These are phyloP conservation scores for Mallotus nudiflorus DNA, from an alignment of 345 rosid species.

Conservation along the genomic window DNA sequence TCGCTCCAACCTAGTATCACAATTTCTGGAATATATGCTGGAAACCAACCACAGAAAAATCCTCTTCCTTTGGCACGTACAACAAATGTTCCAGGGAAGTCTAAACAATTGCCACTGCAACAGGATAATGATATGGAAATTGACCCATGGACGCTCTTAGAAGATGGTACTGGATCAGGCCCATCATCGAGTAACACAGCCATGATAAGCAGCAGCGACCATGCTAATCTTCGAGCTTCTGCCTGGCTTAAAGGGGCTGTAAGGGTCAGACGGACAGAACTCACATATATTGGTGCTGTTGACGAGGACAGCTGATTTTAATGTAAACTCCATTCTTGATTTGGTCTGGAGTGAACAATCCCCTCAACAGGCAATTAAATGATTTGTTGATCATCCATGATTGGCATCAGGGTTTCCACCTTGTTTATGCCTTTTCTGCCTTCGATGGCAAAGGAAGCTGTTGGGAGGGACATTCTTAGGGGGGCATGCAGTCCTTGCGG, in stretches of 20 bases:
- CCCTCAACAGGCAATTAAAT: conserved; percentile 32
- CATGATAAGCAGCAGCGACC: conserved; percentile 60
- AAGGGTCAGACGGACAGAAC: conserved; percentile 84
- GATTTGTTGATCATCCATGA: conserved; percentile 16
- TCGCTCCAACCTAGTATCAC: conserved; percentile 56
- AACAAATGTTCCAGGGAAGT: conserved; percentile 47
- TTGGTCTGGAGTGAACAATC: conserved; percentile 27
- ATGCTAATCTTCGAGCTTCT: conserved; percentile 75
- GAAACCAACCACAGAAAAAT: conserved; percentile 49
- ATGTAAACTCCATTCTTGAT: conserved; percentile 36
- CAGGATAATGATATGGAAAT: conserved; percentile 64
- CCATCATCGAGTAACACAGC: conserved; percentile 53
- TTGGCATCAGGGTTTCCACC: conserved; percentile 22
- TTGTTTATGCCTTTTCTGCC: conserved; percentile 17
- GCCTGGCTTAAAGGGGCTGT: conserved; percentile 95
- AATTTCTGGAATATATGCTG: conserved; percentile 40
- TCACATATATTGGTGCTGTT: conserved; percentile 77
- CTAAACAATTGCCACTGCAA: conserved; percentile 49
- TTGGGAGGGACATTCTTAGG: conserved; percentile 26
- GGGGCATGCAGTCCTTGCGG: conserved; percentile 10
- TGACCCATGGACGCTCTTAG: conserved; percentile 95
- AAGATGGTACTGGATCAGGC: conserved; percentile 82
- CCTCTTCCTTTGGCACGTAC: conserved; percentile 43
- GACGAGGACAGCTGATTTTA: conserved; percentile 86
- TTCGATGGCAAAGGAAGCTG: conserved; percentile 29